Evolutionary conservation across 2,329 filamentous ascomycete species (phyloP), one percentile per base, ranked within the genome.

Genomic region (Sarocladium strictum): DNA sequence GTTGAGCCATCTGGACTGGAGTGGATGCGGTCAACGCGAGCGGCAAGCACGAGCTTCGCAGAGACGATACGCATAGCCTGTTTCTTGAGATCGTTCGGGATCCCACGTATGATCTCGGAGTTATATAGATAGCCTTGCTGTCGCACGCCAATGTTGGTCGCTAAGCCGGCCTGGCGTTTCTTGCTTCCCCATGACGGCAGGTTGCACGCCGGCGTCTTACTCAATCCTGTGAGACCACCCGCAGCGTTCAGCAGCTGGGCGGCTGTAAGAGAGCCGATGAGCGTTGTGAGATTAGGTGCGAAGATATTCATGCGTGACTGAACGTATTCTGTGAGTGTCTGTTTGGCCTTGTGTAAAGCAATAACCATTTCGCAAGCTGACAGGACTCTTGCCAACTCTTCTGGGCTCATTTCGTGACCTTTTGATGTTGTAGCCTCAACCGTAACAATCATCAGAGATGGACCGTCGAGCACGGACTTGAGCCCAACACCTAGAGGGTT

Each of bases 291-390:
- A 64, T 99, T 99, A 0, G 94, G 94, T 3, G 94, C 94, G 66
- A 97, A 97, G 32, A 96, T 79, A 61, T 88, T 94, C 90, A 99
- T 97, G 58, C 94, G 89, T 33, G 93, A 97, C 71, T 97, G 90
- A 15, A 99, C 94, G 65, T 96, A 99, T 67, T 94, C 87, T 2
- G 90, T 96, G 54, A 99, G 79, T 1, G 85, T 88, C 58, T 82
- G 86, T 71, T 97, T 97, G 26, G 93, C 91, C 60, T 80, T 85
- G 67, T 97, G 90, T 10, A 99, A 83, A 35, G 85, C 81, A n/a
- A 97, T 78, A 10, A 90, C 87, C 83, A 95, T 94, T 59, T 91
- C 84, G 70, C 92, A 97, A 9, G 91, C 93, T 53, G 81, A 79
- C 26, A 87, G 74, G 19, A 97, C 86, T 24, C 82, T 79, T 51